Evolutionary conservation across 106 monocot genomes (phyloP), one percentile per base, ranked within the genome.

Genomic region (Allium sativum): DNA sequence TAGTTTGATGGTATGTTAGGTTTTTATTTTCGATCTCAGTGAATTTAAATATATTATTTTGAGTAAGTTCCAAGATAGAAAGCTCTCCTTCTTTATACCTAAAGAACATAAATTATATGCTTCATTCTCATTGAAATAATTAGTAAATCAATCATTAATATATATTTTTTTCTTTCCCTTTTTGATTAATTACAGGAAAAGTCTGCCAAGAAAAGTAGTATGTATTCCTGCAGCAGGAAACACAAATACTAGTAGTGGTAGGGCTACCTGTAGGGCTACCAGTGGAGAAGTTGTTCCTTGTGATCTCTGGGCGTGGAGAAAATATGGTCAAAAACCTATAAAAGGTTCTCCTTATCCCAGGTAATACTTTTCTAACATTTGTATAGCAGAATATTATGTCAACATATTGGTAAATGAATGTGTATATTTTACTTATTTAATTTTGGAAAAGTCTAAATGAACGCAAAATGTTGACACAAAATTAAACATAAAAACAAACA

Each of bases 301-400:
- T 70, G 93, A 93, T 79, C 84, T 93, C 9, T 93, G 93, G 93
- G 93, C 93, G 58, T 93, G 93, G 93, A 88, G 93, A 65, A 93
- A 93, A 64, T 92, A 92, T 67, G 92, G 92, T 7, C 92, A 92
- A 59, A 92, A 92, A 62, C 92, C 92, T 52, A 93, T 93, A 73
- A 93, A 93, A 60, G 93, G 93, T 19, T 93, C 93, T 70, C 93
- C 93, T 51, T 85, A 93, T 58, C 93, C 93, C 51, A 88, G 93
- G 93, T 93, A 79, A 40, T 45, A 40, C 43, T 16, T 41, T 63
- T 44, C n/a, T n/a, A n/a, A 31, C 31, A 31, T 31, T 2, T 31
- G 31, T 31, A 31, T 31, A 31, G 5, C 31, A 31, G 31, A 31
- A 31, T 31, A 31, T 31, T 31, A 31, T 3, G 31, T 31, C 31